These are phyloP conservation scores for Pistacia integerrima DNA, from an alignment of 345 rosid species.

Conservation along the genomic window DNA sequence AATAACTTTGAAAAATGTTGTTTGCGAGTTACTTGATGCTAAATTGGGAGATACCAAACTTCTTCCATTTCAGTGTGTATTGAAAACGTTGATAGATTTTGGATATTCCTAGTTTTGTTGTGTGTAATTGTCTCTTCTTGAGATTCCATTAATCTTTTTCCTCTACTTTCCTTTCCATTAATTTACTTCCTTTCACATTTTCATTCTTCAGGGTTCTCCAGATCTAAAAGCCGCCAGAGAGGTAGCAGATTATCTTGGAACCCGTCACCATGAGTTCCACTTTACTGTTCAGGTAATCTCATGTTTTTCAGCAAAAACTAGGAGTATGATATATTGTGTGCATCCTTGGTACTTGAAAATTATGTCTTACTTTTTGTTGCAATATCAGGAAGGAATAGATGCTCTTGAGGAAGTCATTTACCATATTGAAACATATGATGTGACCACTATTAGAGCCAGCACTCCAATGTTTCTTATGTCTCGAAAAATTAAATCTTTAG, in stretches of 20 bases:
- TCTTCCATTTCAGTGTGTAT: not conserved
- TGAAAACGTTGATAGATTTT: not conserved
- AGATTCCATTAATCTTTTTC: not conserved
- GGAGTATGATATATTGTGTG: not conserved
- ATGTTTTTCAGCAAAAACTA: constrained; percentile 2
- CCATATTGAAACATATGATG: constrained; percentile 84
- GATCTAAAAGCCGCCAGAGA: constrained; percentile 79
- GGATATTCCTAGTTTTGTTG: not conserved
- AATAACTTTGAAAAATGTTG: not conserved
- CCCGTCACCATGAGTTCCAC: constrained; percentile 78
- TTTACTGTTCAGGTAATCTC: constrained; percentile 71
- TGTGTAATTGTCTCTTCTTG: not conserved
- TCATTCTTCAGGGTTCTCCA: constrained; percentile 66
- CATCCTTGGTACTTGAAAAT: not conserved
- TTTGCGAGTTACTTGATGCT: not conserved
- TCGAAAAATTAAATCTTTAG: constrained; percentile 80
- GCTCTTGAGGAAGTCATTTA: constrained; percentile 89
- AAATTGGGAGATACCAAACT: not conserved
- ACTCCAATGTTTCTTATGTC: constrained; percentile 95
- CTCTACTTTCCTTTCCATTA: not conserved
- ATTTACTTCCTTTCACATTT: not conserved
- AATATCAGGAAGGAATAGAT: constrained; percentile 76
- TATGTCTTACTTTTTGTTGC: constrained; percentile 16
- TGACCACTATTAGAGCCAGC: constrained; percentile 87
- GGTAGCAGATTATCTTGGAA: constrained; percentile 77